Conservation (phyloP, 768 basidiomycete genomes). For the Boletus bicolor region DNA sequence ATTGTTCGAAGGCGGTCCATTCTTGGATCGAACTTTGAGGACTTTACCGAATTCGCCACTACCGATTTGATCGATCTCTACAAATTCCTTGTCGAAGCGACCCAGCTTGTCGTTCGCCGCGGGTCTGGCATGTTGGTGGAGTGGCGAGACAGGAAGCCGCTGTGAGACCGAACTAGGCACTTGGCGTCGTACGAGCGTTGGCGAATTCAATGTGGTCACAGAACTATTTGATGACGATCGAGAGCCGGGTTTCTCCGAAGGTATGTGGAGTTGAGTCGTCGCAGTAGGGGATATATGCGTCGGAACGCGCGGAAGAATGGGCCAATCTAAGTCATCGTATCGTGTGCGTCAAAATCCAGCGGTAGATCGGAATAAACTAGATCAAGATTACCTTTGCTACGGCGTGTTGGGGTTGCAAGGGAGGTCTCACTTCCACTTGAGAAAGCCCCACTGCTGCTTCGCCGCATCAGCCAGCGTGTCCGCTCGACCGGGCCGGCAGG, state of each 20-base stretch:
- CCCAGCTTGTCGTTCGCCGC: conserved; percentile 52
- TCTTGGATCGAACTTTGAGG: conserved; percentile 75
- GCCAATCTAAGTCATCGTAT: conserved; percentile 45
- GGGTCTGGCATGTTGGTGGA: conserved; percentile 24
- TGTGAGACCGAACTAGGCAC: conserved; percentile 26
- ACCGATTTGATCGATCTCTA: conserved; percentile 77
- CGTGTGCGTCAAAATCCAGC: background rate
- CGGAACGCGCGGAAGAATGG: conserved; percentile 48
- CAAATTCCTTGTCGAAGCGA: conserved; percentile 78
- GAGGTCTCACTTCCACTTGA: conserved; percentile 71
- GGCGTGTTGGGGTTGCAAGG: conserved; percentile 60
- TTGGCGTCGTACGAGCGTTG: conserved; percentile 39
- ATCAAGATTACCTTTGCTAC: conserved; percentile 45
- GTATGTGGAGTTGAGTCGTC: conserved; percentile 34
- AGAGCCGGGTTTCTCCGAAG: conserved; percentile 50
- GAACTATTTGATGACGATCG: conserved; percentile 57
- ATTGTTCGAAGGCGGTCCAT: conserved; percentile 40
- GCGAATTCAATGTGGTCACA: conserved; percentile 43
- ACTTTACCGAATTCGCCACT: conserved; percentile 94
- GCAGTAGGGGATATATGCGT: conserved; percentile 48
- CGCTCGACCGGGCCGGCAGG: conserved; percentile 37
- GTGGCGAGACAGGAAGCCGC: conserved; percentile 20
- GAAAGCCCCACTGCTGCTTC: conserved; percentile 80
- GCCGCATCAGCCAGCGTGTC: conserved; percentile 63
- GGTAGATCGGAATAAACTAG: conserved; percentile 33